These are phyloP conservation scores for Hansfordia pulvinata DNA, from an alignment of 2,329 filamentous ascomycete species.

Conservation along the genomic window DNA sequence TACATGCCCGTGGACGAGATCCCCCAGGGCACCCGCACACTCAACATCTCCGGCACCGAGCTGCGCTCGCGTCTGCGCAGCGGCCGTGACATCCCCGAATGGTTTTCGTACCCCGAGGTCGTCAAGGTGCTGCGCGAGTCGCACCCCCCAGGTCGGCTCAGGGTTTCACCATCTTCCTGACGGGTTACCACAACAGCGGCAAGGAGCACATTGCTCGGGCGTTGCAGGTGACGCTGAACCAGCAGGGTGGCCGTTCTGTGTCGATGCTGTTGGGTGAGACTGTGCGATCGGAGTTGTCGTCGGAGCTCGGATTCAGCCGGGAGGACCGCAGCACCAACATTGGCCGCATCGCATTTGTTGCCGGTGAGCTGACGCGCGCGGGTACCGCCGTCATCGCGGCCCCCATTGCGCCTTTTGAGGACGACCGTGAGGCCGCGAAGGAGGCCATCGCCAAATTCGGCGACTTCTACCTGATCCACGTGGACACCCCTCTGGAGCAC, in stretches of 20 bases:
- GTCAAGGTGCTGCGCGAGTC: conserved; percentile 93
- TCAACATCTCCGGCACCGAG: conserved; percentile 81
- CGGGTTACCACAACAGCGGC: conserved; percentile 89
- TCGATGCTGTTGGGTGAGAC: conserved; percentile 93
- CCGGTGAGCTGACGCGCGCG: conserved; percentile 82
- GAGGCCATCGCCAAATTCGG: conserved; percentile 81
- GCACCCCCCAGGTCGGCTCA: conserved; percentile 84
- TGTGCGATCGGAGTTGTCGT: conserved; percentile 82
- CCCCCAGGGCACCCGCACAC: conserved; percentile 65
- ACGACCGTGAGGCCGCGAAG: conserved; percentile 60
- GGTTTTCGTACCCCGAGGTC: conserved; percentile 99
- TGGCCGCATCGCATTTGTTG: conserved; percentile 89
- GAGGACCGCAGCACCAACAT: conserved; percentile 94
- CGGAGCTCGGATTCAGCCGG: conserved; percentile 87
- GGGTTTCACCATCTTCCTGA: conserved; percentile 97
- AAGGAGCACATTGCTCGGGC: conserved; percentile 95
- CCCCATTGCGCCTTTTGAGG: conserved; percentile 87
- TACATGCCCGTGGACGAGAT: conserved; percentile 92
- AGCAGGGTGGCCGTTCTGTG: conserved; percentile 90
- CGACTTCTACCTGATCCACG: conserved; percentile 89
- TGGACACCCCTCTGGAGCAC: conserved; percentile 83
- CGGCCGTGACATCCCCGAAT: conserved; percentile 90
- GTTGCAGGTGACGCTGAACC: conserved; percentile 92
- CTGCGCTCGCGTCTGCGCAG: conserved; percentile 83
- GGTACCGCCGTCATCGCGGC: conserved; percentile 92